Percentiles rank a stretch among this genome's conserved stretches.
Conservation (phyloP, 768 basidiomycete species). For the Tricholoma matsutake region DNA sequence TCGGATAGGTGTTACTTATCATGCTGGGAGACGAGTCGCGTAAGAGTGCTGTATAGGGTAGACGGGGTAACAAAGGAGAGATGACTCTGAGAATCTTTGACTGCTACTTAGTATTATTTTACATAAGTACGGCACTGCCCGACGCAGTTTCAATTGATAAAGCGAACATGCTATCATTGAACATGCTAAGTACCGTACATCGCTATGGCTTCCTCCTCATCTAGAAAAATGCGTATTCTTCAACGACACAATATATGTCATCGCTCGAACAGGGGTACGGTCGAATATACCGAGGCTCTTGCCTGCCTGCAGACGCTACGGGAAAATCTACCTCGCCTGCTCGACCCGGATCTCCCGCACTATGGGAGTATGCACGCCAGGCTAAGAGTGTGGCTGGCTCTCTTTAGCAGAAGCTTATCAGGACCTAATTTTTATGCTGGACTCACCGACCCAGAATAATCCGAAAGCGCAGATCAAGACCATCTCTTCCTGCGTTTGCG, state of each 20-base stretch:
- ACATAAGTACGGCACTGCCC: conserved; percentile 5
- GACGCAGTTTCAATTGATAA: neutral
- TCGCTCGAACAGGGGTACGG: conserved; percentile 57
- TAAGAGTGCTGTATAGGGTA: neutral
- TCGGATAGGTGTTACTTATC: conserved; percentile 47
- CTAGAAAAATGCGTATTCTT: conserved; percentile 30
- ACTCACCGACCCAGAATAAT: conserved; percentile 74
- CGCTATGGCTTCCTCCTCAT: neutral
- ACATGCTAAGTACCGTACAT: no score
- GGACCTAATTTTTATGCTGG: neutral
- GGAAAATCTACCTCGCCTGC: conserved; percentile 17
- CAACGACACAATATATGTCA: conserved; percentile 66
- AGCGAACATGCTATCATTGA: neutral
- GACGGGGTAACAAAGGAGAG: neutral
- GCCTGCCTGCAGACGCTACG: conserved; percentile 7
- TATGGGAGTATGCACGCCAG: conserved; percentile 40
- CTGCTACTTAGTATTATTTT: no score
- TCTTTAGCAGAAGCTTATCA: conserved; percentile 2
- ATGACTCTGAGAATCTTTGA: neutral
- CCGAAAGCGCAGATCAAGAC: conserved; percentile 69
- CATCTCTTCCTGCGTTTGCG: conserved; percentile 71
- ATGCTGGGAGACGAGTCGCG: conserved; percentile 31
- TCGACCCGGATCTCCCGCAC: conserved; percentile 20
- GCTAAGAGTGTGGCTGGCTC: conserved; percentile 38
- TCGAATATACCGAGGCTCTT: conserved; percentile 21